These are phyloP conservation scores for Sugiyamaella marilandica DNA, from an alignment of 805 yeast genomes.

Conservation along the genomic window DNA sequence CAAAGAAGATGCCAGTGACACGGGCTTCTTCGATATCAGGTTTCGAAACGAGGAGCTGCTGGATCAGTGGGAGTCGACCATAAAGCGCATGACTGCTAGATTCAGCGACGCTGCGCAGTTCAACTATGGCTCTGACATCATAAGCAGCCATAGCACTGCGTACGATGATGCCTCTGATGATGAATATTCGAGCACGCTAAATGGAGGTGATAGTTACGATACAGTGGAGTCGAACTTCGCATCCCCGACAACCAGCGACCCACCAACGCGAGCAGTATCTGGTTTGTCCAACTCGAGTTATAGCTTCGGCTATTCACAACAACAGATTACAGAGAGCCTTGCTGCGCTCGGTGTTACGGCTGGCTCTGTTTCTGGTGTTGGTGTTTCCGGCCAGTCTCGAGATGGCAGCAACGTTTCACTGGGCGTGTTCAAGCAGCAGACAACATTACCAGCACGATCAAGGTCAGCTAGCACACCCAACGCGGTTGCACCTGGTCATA, in stretches of 20 bases:
- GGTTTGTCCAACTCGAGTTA: not conserved
- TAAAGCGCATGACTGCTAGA: constrained; percentile 24
- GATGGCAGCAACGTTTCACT: constrained; percentile 9
- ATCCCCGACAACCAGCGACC: not conserved
- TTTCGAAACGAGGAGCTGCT: constrained; percentile 80
- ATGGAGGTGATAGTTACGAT: constrained; percentile 1
- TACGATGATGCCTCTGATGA: constrained; percentile 20
- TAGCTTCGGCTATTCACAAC: not conserved
- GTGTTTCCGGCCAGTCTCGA: constrained; percentile 4
- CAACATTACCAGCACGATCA: not conserved
- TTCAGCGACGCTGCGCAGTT: not conserved
- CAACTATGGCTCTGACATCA: not conserved
- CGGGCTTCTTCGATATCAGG: constrained; percentile 71
- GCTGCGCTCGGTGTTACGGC: constrained; percentile 1
- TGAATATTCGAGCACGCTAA: constrained; percentile 9
- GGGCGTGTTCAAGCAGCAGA: not conserved
- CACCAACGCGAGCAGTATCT: not conserved
- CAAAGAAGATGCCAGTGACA: constrained; percentile 65
- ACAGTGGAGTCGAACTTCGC: not conserved
- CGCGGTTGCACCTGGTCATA: not conserved
- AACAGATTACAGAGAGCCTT: not conserved
- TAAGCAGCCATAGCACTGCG: constrained; percentile 14
- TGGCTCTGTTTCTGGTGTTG: not conserved
- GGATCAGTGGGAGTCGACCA: constrained; percentile 63
- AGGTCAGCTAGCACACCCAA: constrained; percentile 16